phyloP scores from a whole-genome alignment of 495 filamentous ascomycete species.

The Glonium stellatum region DNA sequence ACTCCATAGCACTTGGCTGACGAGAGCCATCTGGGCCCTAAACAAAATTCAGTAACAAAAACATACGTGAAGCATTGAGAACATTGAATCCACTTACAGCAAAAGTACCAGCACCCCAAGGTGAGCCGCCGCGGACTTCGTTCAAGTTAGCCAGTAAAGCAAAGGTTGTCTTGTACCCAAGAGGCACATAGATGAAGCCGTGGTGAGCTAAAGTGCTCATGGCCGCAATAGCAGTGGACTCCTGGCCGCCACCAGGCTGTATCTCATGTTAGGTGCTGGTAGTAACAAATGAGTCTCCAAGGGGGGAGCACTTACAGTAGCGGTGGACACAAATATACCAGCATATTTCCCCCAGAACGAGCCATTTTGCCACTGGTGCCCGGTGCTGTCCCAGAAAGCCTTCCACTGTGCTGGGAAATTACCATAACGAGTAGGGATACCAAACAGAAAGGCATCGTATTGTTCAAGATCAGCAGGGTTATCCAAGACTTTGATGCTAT shows the following conservation, averaged over 20 bases:
- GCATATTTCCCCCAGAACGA: constrained; percentile 86
- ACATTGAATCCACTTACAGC: constrained; percentile 46
- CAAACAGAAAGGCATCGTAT: constrained; percentile 90
- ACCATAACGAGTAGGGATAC: constrained; percentile 96
- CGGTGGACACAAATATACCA: constrained; percentile 85
- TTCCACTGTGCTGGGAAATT: constrained; percentile 99
- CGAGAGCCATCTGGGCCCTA: constrained; percentile 66
- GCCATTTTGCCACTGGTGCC: constrained; percentile 55
- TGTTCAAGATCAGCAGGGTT: constrained; percentile 59
- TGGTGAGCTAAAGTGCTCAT: constrained; percentile 90
- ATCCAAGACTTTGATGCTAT: constrained; percentile 54
- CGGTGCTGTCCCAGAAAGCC: constrained; percentile 78
- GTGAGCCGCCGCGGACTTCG: constrained; percentile 75
- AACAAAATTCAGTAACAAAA: neutral
- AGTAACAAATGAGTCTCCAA: neutral
- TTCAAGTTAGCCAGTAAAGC: constrained; percentile 55
- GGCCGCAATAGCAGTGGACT: constrained; percentile 72
- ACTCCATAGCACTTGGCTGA: constrained; percentile 65
- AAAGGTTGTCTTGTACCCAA: constrained; percentile 85
- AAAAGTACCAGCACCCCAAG: constrained; percentile 96
- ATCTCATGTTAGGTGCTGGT: neutral
- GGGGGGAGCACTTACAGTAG: constrained; percentile 34
- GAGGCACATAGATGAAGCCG: constrained; percentile 89
- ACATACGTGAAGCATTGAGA: neutral
- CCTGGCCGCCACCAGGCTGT: constrained; percentile 77